phyloP scores from a whole-genome alignment of 2,329 filamentous ascomycete genomes.

The Fusarium paranaense region DNA sequence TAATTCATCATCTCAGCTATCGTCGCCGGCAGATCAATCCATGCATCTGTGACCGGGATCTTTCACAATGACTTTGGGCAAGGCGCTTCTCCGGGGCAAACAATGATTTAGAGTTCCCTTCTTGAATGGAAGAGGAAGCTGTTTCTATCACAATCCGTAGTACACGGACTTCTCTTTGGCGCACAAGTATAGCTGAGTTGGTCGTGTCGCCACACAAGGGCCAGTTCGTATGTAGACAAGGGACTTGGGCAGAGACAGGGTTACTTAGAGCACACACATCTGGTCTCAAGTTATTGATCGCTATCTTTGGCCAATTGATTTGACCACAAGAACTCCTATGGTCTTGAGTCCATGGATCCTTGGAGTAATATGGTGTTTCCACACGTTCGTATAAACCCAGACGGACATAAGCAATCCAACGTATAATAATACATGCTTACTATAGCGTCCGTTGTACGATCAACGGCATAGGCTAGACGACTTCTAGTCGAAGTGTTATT shows the following conservation, averaged over 20 bases:
- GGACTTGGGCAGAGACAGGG: not conserved
- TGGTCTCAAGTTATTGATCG: not conserved
- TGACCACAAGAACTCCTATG: not conserved
- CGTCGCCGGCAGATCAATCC: not conserved
- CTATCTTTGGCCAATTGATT: not conserved
- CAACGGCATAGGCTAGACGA: not conserved
- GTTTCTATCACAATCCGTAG: too few relatives aligned
- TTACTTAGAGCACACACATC: not conserved
- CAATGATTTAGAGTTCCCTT: not conserved
- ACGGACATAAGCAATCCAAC: too few relatives aligned
- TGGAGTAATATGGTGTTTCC: not conserved
- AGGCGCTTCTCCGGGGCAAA: not conserved
- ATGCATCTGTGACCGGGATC: not conserved
- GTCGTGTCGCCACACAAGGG: not conserved
- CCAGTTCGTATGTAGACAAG: not conserved
- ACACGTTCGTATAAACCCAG: not conserved
- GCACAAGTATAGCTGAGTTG: not conserved
- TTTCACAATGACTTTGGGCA: not conserved
- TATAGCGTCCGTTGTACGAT: not conserved
- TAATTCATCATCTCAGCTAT: slow-evolving; percentile 1
- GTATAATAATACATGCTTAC: rapidly evolving
- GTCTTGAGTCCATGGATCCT: not conserved
- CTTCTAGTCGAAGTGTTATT: not conserved
- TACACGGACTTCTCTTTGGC: not conserved
- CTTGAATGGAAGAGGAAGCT: not conserved